Percentiles rank a stretch among this genome's conserved stretches.
Conservation (phyloP, 441 rosid species). For the Populus trichocarpa region DNA sequence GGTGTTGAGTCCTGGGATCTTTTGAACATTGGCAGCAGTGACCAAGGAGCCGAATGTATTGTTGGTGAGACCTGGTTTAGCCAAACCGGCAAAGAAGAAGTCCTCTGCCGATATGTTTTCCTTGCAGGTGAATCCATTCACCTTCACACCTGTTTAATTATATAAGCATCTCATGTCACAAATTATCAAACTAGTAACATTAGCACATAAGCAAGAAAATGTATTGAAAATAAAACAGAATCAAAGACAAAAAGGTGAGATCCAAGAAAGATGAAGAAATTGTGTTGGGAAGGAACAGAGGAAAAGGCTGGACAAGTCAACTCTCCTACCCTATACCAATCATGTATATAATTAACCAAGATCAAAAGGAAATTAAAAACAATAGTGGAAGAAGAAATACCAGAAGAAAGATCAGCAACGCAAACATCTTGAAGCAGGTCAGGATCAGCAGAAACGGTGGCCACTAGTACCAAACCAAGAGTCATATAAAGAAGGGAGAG, state of each 20-base stretch:
- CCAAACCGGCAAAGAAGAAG: constrained; percentile 38
- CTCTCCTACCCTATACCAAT: background rate
- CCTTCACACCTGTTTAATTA: constrained; percentile 25
- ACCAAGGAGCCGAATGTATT: constrained; percentile 35
- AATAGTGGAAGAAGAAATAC: constrained; percentile 4
- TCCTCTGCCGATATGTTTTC: constrained; percentile 30
- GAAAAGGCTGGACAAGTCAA: background rate
- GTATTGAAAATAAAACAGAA: background rate
- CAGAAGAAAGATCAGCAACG: constrained; percentile 46
- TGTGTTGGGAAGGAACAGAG: background rate
- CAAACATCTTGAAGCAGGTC: constrained; percentile 63
- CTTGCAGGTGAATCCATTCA: constrained; percentile 54
- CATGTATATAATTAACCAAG: background rate
- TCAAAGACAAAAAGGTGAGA: background rate
- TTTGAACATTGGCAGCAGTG: constrained; percentile 38
- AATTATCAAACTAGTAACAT: too few relatives aligned
- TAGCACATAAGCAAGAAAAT: background rate
- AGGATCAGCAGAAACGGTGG: constrained; percentile 36
- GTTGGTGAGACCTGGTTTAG: constrained; percentile 39
- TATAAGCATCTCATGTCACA: background rate
- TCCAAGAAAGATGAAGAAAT: background rate
- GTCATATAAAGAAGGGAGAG: constrained; percentile 4
- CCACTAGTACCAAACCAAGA: constrained; percentile 21
- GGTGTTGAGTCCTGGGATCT: constrained; percentile 55
- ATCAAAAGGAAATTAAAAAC: background rate